Conservation (phyloP, 2,329 filamentous ascomycete genomes). For the Penicillium oxalicum region DNA sequence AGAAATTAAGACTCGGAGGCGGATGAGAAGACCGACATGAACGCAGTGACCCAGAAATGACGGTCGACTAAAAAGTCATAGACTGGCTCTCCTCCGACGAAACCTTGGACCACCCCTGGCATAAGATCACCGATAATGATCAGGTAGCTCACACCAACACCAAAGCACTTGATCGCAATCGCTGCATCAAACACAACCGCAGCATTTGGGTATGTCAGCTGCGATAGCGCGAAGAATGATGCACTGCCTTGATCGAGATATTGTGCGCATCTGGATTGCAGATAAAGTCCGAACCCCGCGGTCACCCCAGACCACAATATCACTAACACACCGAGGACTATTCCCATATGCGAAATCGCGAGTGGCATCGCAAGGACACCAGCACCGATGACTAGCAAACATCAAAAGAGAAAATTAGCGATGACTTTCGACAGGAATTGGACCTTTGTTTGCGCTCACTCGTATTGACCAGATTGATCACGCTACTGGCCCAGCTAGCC, state of each 20-base stretch:
- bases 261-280: constrained; percentile 85
- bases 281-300: constrained; percentile 86
- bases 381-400: constrained; percentile 72
- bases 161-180: constrained; percentile 97
- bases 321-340: constrained; percentile 72
- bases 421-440: background rate
- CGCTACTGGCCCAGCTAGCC: constrained; percentile 83
- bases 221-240: constrained; percentile 94
- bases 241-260: constrained; percentile 85
- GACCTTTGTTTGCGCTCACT: constrained; percentile 50
- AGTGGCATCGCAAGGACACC: constrained; percentile 94
- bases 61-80: constrained; percentile 76
- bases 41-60: constrained; percentile 95
- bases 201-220: constrained; percentile 93
- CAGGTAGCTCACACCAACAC: constrained; percentile 92
- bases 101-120: constrained; percentile 85
- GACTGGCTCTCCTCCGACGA: constrained; percentile 58
- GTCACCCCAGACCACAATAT: constrained; percentile 89
- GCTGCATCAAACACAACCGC: constrained; percentile 92
- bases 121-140: constrained; percentile 99
- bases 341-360: constrained; percentile 91
- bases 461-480: constrained; percentile 93
- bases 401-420: constrained; percentile 8
- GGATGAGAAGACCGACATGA: constrained; percentile 58
- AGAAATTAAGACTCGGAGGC: background rate